Percentiles rank a stretch among this genome's conserved stretches.
These are phyloP conservation scores for Solanum lignicaule DNA, from an alignment of 257 asterid genomes.

Conservation along the genomic window DNA sequence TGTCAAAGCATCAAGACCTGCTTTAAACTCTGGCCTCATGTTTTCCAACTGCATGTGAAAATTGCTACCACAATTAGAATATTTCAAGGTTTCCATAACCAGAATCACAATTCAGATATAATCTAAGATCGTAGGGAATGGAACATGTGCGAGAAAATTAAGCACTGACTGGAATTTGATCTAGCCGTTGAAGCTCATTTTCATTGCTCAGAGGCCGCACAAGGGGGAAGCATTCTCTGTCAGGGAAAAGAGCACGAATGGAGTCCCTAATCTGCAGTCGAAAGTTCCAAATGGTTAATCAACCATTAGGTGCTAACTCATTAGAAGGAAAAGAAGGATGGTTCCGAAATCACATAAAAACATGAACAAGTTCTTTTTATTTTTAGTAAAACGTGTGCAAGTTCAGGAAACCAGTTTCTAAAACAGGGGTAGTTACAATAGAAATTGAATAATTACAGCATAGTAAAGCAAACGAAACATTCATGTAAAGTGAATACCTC, in stretches of 20 bases:
- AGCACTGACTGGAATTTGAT: slow-evolving; percentile 64
- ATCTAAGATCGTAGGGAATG: not conserved
- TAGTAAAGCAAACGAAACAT: not conserved
- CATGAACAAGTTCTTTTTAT: not conserved
- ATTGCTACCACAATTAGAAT: not conserved
- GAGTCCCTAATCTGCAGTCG: slow-evolving; percentile 77
- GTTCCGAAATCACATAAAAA: not conserved
- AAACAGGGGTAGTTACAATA: not conserved
- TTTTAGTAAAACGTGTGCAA: not conserved
- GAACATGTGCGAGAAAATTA: not conserved
- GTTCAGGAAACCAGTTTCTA: not conserved
- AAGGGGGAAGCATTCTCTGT: slow-evolving; percentile 92
- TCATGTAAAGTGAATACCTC: slow-evolving; percentile 37
- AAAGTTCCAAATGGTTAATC: not conserved
- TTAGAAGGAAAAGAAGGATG: not conserved
- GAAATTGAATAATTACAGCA: not conserved
- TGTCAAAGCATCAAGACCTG: slow-evolving; percentile 86
- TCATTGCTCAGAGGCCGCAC: slow-evolving; percentile 87
- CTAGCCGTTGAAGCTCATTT: slow-evolving; percentile 78
- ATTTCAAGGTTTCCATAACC: not conserved
- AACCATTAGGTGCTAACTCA: not conserved
- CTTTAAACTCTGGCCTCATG: slow-evolving; percentile 77
- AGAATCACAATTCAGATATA: not conserved
- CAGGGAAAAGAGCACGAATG: slow-evolving; percentile 96
- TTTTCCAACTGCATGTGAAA: slow-evolving; percentile 48